phyloP scores from a whole-genome alignment of 768 basidiomycete species.

The Tephrocybe rancida region DNA sequence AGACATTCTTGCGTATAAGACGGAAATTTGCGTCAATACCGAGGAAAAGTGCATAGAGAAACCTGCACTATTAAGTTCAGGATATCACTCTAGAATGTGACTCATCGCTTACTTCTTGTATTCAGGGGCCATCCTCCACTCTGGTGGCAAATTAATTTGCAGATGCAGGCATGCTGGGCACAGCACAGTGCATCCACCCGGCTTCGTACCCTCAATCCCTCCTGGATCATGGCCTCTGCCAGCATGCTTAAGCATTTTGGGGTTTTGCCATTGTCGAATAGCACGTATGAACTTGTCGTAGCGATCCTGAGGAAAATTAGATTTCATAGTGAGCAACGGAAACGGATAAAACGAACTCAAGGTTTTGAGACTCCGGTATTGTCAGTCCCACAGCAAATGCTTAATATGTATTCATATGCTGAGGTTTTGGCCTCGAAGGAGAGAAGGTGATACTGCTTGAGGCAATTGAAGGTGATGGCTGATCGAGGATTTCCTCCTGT shows the following conservation, averaged over 20 bases:
- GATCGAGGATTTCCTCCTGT: background rate
- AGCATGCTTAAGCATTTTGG: conserved; percentile 23
- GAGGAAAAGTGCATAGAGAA: conserved; percentile 7
- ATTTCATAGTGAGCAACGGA: background rate
- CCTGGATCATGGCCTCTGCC: conserved; percentile 20
- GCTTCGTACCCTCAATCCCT: conserved; percentile 18
- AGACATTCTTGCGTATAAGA: conserved; percentile 20
- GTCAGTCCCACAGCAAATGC: conserved; percentile 2
- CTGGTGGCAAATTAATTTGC: conserved; percentile 22
- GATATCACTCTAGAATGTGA: background rate
- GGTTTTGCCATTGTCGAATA: conserved; percentile 20
- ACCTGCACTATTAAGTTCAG: background rate
- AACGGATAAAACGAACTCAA: background rate
- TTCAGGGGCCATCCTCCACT: conserved; percentile 19
- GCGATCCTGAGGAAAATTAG: conserved; percentile 18
- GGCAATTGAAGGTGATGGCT: conserved; percentile 5
- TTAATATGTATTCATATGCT: conserved; percentile 8
- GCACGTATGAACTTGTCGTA: conserved; percentile 21
- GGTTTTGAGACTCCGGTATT: conserved; percentile 7
- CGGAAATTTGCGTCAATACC: conserved; percentile 25
- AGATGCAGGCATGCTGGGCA: conserved; percentile 32
- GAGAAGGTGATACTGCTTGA: conserved; percentile 9
- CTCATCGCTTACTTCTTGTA: conserved; percentile 8
- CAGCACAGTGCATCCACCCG: conserved; percentile 23
- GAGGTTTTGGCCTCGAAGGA: conserved; percentile 10